Evolutionary conservation across 371 early-diverging fungal species (phyloP).

Genomic region (Mortierella sp.): DNA sequence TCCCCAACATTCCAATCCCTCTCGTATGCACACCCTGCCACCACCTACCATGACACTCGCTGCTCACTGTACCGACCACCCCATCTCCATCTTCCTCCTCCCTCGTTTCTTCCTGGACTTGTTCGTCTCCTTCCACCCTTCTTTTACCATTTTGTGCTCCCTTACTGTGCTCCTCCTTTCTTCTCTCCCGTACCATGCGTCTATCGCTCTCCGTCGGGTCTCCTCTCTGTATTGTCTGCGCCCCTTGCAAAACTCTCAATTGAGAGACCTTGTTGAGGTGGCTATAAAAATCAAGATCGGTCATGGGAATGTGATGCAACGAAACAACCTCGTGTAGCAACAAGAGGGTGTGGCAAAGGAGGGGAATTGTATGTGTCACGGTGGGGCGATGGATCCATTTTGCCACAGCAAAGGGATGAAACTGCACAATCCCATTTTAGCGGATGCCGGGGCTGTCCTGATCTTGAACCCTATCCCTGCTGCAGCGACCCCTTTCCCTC

Average conservation of each 20-base stretch:
- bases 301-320: too few species aligned
- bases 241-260: neutral
- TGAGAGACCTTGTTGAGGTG: too few species aligned
- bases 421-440: neutral
- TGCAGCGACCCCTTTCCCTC: neutral
- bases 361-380: neutral
- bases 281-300: too few species aligned
- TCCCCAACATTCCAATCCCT: too few species aligned
- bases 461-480: neutral
- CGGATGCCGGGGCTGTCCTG: neutral
- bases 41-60: too few species aligned
- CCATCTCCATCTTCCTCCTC: neutral
- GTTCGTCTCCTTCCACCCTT: too few species aligned
- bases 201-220: neutral
- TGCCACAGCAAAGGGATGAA: too few species aligned
- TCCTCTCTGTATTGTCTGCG: neutral
- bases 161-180: neutral
- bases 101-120: neutral
- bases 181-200: neutral
- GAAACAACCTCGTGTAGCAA: too few species aligned
- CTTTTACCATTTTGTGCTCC: too few species aligned
- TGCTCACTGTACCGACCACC: too few species aligned
- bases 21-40: too few species aligned
- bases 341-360: neutral
- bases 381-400: too few species aligned